These are phyloP conservation scores for Linnemannia elongata DNA, from an alignment of 192 early-diverging fungal species.

Conservation along the genomic window DNA sequence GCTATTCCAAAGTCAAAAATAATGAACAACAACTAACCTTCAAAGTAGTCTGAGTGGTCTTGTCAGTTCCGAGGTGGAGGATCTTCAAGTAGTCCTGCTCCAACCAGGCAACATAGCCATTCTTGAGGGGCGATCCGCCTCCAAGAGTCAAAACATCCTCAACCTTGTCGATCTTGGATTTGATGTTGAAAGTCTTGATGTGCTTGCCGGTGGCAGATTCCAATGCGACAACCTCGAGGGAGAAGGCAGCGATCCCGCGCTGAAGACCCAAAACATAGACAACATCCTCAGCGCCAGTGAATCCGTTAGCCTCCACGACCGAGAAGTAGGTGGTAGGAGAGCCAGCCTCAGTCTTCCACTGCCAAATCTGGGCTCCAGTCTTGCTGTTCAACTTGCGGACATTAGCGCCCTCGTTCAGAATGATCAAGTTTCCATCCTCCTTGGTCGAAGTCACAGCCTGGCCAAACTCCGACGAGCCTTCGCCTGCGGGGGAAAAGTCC, in stretches of 20 bases:
- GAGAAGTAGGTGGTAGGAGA: slow-evolving; percentile 40
- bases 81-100: slow-evolving; percentile 51
- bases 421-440: slow-evolving; percentile 52
- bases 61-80: slow-evolving; percentile 47
- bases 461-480: slow-evolving; percentile 31
- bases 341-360: slow-evolving; percentile 46
- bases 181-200: slow-evolving; percentile 38
- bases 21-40: neutral
- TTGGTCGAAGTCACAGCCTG: slow-evolving; percentile 41
- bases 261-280: slow-evolving; percentile 51
- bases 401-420: slow-evolving; percentile 44
- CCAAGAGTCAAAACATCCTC: slow-evolving; percentile 46
- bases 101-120: slow-evolving; percentile 56
- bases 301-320: slow-evolving; percentile 40
- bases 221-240: slow-evolving; percentile 45
- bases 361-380: slow-evolving; percentile 43
- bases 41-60: slow-evolving; percentile 25
- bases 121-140: slow-evolving; percentile 34
- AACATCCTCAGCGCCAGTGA: slow-evolving; percentile 24
- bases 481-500: slow-evolving; percentile 57
- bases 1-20: neutral
- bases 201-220: slow-evolving; percentile 35
- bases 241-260: slow-evolving; percentile 33
- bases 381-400: slow-evolving; percentile 50
- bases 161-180: slow-evolving; percentile 37